phyloP scores from a whole-genome alignment of 2,329 filamentous ascomycete genomes.

The Hypoxylon sp. region DNA sequence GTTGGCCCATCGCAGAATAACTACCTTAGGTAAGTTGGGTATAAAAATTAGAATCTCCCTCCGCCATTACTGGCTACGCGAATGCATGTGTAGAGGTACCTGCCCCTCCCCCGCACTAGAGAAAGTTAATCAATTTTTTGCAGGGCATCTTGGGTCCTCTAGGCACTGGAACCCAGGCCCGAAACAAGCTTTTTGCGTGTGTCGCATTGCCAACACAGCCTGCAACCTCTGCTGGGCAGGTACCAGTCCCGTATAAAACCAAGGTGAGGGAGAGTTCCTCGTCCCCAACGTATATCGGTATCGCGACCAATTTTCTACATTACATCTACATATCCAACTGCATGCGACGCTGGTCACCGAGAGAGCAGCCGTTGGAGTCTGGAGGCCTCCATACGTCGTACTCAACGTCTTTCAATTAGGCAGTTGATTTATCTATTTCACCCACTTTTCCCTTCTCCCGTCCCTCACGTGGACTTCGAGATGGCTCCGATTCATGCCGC shows the following conservation, averaged over 20 bases:
- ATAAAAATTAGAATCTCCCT: slow-evolving; percentile 2
- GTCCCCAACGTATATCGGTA: slow-evolving; percentile 5
- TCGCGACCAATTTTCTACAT: slow-evolving; percentile 27
- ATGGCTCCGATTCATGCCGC: slow-evolving; percentile 31
- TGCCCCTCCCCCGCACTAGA: slow-evolving; percentile 40
- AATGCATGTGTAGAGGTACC: neutral
- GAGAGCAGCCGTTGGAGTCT: slow-evolving; percentile 44
- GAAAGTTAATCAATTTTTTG: slow-evolving; percentile 15
- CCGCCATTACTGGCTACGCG: neutral
- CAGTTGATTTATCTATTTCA: slow-evolving; percentile 32
- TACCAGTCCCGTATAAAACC: neutral
- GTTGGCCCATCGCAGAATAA: neutral
- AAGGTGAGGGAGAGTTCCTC: slow-evolving; percentile 15
- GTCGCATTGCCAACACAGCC: slow-evolving; percentile 14
- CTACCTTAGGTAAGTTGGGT: neutral
- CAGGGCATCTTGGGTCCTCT: slow-evolving; percentile 15
- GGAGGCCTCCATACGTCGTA: slow-evolving; percentile 34
- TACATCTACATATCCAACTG: slow-evolving; percentile 28
- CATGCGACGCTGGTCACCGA: slow-evolving; percentile 36
- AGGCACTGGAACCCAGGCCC: neutral
- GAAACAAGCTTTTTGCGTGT: slow-evolving; percentile 24
- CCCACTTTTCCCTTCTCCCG: slow-evolving; percentile 32
- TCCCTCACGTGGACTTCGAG: slow-evolving; percentile 29
- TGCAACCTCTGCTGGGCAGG: slow-evolving; percentile 15
- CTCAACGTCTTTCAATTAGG: slow-evolving; percentile 37